Percentiles rank a stretch among this genome's conserved stretches.
phyloP scores from a whole-genome alignment of 768 basidiomycete genomes.

The Clavulina sp. region DNA sequence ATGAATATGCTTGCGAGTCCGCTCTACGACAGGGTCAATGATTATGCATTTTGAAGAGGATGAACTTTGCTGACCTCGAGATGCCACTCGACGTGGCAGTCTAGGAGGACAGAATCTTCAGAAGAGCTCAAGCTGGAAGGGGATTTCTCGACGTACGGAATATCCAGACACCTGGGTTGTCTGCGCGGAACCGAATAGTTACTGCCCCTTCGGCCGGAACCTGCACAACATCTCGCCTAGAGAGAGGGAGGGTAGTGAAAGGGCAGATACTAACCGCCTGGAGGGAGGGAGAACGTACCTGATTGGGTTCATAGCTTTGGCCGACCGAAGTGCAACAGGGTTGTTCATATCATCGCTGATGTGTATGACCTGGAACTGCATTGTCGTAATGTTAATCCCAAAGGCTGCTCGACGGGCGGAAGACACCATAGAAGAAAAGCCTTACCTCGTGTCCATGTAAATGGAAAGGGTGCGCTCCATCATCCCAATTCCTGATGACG shows the following conservation, averaged over 20 bases:
- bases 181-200: conserved; percentile 62
- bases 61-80: background rate
- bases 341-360: conserved; percentile 43
- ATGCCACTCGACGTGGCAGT: background rate
- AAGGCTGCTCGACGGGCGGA: no score
- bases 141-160: conserved; percentile 41
- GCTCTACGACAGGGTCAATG: conserved; percentile 74
- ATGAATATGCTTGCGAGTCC: conserved; percentile 78
- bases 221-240: no score
- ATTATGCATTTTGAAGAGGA: conserved; percentile 10
- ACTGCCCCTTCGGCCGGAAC: conserved; percentile 29
- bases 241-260: conserved; percentile 1
- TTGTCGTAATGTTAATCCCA: no score
- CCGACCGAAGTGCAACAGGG: background rate
- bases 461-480: conserved; percentile 71
- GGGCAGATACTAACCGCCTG: background rate
- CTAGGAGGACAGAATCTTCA: background rate
- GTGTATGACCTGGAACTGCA: conserved; percentile 63
- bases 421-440: no score
- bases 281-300: conserved; percentile 9
- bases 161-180: conserved; percentile 88
- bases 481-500: conserved; percentile 23
- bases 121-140: background rate
- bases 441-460: no score
- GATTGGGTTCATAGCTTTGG: background rate